A percentile compares a stretch with the other conserved stretches of the same genome.
These are phyloP conservation scores for Tetradesmus lagerheimii DNA, from an alignment of 139 green algal species.

Conservation along the genomic window DNA sequence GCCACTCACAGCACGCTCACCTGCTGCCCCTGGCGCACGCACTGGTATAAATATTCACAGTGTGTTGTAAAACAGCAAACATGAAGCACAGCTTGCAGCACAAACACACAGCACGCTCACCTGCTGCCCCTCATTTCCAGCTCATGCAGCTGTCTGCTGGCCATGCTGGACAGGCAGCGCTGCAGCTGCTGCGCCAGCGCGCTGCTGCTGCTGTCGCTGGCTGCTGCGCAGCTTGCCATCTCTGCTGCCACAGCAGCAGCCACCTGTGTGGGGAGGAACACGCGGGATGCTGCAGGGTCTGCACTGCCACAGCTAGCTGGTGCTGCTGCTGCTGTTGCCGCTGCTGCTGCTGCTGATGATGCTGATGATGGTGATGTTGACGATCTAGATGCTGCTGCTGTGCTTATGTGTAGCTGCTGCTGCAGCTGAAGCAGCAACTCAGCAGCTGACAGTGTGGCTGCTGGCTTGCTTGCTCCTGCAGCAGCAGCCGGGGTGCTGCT, in stretches of 20 bases:
- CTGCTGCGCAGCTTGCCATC: neutral
- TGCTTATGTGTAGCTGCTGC: conserved; percentile 1
- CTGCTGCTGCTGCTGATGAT: neutral
- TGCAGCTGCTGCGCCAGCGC: neutral
- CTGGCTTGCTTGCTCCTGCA: conserved; percentile 51
- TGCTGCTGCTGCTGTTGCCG: neutral
- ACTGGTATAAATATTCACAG: no score
- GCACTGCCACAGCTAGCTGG: conserved; percentile 78
- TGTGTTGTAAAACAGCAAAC: no score
- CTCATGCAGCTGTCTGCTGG: neutral
- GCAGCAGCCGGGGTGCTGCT: neutral
- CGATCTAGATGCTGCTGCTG: neutral
- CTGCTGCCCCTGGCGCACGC: no score
- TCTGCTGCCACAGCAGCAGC: neutral
- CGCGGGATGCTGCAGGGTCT: conserved; percentile 65
- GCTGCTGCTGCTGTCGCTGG: neutral
- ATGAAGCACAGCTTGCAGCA: no score
- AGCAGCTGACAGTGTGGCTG: neutral
- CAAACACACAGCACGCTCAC: neutral
- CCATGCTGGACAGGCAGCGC: neutral
- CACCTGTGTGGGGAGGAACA: conserved; percentile 51
- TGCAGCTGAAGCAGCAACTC: neutral
- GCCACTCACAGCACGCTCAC: no score
- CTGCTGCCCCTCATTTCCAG: neutral
- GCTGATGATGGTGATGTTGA: conserved; percentile 48